Base-by-base conservation (phyloP, 805 yeast genomes). In the Nakazawaea populi region DNA sequence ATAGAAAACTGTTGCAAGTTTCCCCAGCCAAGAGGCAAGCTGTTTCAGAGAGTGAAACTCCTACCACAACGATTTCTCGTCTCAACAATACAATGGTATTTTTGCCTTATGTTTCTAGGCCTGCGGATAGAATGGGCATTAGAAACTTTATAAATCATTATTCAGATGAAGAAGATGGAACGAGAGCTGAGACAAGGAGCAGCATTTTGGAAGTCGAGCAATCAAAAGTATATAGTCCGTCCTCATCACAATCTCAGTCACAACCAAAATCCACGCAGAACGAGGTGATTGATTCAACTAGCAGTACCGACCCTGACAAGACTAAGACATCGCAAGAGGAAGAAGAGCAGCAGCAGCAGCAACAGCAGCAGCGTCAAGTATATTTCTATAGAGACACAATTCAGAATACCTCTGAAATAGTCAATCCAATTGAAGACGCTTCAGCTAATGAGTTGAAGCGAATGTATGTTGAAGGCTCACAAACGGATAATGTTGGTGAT, bases 161-260 rank as follows among this genome's bases (percentile, higher is more conserved):
- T 27, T 27, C 30, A 9, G 40, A 44, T 2, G 47, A 44, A 34
- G 40, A 37, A 6, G 18, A n/a, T 27, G n/a, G 24, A 14, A 11
- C n/a, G n/a, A 10, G 27, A 42, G 7, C 14, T 24, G 12, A 11
- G 7, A n/a, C 8, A 12, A 24, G 14, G 11, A 32, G 39, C 39
- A 43, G 47, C 27, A 35, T 44, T 5, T 27, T 44, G n/a, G 47
- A 44, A 44, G 47, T 44, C 5, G 47, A 44, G 36, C 42, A 44
- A 28, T 44, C 47, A 8, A 35, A 11, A 29, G 28, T 44, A 8
- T 11, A 35, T 6, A 31, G 35, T 11, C 32, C 46, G 34, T 44
- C 47, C 27, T 36, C 31, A 18, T 32, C 46, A n/a, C 38, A 43
- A 18, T 43, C 47, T 11, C 2, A 40, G 8, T 11, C 29, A 24